A percentile compares a stretch with the other conserved stretches of the same genome.
Conservation (phyloP, 2,329 filamentous ascomycete genomes). For the Sporothrix luriei region DNA sequence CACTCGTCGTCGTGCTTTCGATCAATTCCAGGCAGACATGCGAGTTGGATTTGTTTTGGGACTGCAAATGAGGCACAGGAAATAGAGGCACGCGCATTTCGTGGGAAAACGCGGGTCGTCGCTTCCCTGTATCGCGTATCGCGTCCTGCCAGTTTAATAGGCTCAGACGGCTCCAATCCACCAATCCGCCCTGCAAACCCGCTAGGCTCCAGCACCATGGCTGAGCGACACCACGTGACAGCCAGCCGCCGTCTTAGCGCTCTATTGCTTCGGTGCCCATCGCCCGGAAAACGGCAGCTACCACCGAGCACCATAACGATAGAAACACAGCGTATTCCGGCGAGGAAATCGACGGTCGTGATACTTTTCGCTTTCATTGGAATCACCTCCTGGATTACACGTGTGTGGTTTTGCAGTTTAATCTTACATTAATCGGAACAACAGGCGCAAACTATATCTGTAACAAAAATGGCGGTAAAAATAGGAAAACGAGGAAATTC, state of each 20-base stretch:
- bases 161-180: constrained; percentile 1
- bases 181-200: constrained; percentile 6
- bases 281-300: constrained; percentile 7
- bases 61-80: constrained; percentile 1
- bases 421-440: constrained; percentile 24
- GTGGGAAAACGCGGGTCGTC: constrained; percentile 27
- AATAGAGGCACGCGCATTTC: constrained; percentile 28
- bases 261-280: constrained; percentile 18
- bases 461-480: background rate
- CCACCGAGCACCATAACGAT: background rate
- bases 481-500: background rate
- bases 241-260: background rate
- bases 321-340: background rate
- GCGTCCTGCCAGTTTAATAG: constrained; percentile 28
- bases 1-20: background rate
- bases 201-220: constrained; percentile 19
- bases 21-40: constrained; percentile 21
- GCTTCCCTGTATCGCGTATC: constrained; percentile 23
- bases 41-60: background rate
- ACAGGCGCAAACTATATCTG: background rate
- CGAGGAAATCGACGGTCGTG: background rate
- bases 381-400: background rate
- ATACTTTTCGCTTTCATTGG: background rate
- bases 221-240: constrained; percentile 25
- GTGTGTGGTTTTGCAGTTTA: background rate